Evolutionary conservation across 768 basidiomycete species (phyloP).

Genomic region (Boletus pseudo-olivaceus): DNA sequence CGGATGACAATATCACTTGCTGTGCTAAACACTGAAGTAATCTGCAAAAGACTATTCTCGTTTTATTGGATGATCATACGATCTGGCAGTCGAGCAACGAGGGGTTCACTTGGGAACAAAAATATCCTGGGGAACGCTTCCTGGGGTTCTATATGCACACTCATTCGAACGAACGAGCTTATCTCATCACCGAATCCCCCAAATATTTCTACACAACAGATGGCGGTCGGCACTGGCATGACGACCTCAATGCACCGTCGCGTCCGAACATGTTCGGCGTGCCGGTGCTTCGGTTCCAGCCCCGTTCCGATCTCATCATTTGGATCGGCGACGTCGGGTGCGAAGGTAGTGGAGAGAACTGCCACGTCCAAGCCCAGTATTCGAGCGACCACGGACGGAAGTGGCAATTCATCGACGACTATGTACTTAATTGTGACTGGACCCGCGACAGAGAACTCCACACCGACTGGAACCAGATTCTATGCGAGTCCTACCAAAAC

Average conservation of each 20-base stretch:
- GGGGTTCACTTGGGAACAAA: conserved; percentile 84
- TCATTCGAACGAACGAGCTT: conserved; percentile 77
- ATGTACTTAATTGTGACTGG: conserved; percentile 92
- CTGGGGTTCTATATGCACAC: conserved; percentile 85
- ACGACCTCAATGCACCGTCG: conserved; percentile 50
- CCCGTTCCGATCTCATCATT: conserved; percentile 77
- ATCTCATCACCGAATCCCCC: conserved; percentile 70
- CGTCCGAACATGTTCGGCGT: conserved; percentile 78
- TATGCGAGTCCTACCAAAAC: conserved; percentile 84
- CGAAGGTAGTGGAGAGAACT: conserved; percentile 42
- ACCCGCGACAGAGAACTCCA: conserved; percentile 74
- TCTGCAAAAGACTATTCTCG: conserved; percentile 65
- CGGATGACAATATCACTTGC: background rate
- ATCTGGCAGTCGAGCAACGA: conserved; percentile 97
- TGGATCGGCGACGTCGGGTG: conserved; percentile 85
- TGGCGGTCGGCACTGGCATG: conserved; percentile 70
- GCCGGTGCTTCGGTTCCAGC: conserved; percentile 83
- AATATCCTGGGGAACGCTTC: conserved; percentile 59
- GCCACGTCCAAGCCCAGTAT: conserved; percentile 74
- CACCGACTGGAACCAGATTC: conserved; percentile 82
- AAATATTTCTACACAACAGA: conserved; percentile 81
- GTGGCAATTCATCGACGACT: conserved; percentile 78
- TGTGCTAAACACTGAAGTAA: background rate
- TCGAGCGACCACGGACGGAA: conserved; percentile 70
- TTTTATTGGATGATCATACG: conserved; percentile 68